Base-by-base conservation (phyloP, 768 basidiomycete genomes). In the Tricholoma bakamatsutake region DNA sequence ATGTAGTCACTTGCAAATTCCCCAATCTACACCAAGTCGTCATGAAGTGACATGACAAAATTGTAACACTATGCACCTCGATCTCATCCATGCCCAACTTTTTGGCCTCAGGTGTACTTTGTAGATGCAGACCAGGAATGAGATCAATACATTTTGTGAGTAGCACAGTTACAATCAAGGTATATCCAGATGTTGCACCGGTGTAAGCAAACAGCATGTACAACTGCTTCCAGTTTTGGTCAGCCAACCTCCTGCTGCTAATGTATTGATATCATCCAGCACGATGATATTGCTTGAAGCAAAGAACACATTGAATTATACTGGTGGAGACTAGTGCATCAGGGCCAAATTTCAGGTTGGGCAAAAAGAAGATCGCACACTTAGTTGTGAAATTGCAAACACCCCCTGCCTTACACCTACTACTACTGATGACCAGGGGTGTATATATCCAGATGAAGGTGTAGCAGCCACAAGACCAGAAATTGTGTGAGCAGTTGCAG, bases 381-480 rank as follows among this genome's bases (percentile, higher is more conserved):
- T 90, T 89, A 15, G 93, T 94, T 27, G 87, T 88, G 70, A 89
- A 89, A 69, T 95, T 95, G 70, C 87, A 87, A 13, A 83, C 70
- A 8, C 78, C 76, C 15, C 88, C 93, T 4, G 85, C 79, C 49
- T 64, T 62, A 87, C 69, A 39, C 94, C 94, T 59, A 88, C 79
- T 27, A 92, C 74, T 28, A 95, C 76, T 35, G 90, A 80, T 0
- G 85, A 81, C 82, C 93, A 91, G 3, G 87, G 78, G 30, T 83
- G 83, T 35, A 96, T 75, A 69, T 73, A 94, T 33, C 94, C 93
- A 11, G 88, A 87, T 9, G 90, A 86, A 9, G 94, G 93, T 12
- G 93, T 95, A 43, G 91, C 91, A 34, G 89, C 90, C 51, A 94
- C 92, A 48, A 92, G 79, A 43, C 91, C 93, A 21, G 91, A 87